Evolutionary conservation across 768 basidiomycete species (phyloP).

Genomic region (Thelephora ganbajun): DNA sequence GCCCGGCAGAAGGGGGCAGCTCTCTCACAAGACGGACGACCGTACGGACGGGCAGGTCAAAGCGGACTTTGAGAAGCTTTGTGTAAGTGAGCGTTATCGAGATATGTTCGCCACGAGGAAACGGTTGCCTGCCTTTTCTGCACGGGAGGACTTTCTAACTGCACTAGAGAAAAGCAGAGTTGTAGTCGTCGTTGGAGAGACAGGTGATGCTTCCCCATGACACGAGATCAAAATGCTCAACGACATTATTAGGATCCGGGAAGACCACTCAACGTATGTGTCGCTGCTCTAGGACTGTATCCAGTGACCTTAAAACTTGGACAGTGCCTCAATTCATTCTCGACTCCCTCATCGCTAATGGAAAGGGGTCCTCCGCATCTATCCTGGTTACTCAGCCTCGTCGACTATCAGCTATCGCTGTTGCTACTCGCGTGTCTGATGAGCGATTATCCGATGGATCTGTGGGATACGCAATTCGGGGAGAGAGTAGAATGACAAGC

Average conservation of each 20-base stretch:
- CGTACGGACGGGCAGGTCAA: constrained; percentile 36
- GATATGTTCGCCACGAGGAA: constrained; percentile 41
- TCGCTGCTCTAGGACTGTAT: not conserved
- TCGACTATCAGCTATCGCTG: constrained; percentile 77
- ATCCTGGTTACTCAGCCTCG: constrained; percentile 88
- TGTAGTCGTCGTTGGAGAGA: constrained; percentile 83
- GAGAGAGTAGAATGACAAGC: constrained; percentile 55
- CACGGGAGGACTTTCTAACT: constrained; percentile 46
- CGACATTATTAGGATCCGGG: constrained; percentile 48
- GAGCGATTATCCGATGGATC: constrained; percentile 68
- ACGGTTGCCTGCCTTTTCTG: constrained; percentile 65
- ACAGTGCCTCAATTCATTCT: constrained; percentile 83
- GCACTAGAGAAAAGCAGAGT: constrained; percentile 46
- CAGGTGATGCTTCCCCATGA: constrained; percentile 31
- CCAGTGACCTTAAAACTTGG: not conserved
- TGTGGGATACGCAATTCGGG: constrained; percentile 82
- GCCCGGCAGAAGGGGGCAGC: constrained; percentile 9
- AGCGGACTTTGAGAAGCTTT: constrained; percentile 34
- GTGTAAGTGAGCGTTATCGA: constrained; percentile 33
- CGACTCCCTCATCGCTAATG: constrained; percentile 58
- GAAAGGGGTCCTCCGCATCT: constrained; percentile 47
- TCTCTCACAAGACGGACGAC: constrained; percentile 20
- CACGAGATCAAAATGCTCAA: not conserved
- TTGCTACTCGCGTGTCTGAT: constrained; percentile 74
- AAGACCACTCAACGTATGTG: constrained; percentile 76